phyloP scores from a whole-genome alignment of 768 basidiomycete genomes.

The Lactifluus subvellereus region DNA sequence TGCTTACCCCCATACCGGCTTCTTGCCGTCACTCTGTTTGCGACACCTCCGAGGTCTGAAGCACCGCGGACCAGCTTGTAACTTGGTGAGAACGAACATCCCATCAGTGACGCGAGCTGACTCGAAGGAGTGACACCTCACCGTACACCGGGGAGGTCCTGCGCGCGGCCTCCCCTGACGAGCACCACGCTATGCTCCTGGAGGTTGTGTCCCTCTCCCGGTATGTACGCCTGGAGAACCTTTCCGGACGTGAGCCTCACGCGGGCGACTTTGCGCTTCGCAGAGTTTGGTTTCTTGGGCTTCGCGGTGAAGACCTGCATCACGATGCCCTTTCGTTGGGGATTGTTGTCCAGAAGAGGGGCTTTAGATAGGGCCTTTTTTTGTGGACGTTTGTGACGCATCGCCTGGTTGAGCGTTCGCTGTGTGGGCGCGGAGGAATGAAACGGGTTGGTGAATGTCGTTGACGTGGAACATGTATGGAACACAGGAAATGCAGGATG shows the following conservation, averaged over 20 bases:
- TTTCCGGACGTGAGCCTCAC: constrained; percentile 89
- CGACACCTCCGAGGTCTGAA: constrained; percentile 86
- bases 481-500: constrained; percentile 17
- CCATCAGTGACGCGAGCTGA: background rate
- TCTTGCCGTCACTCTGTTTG: constrained; percentile 70
- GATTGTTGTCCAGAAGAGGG: constrained; percentile 72
- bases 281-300: constrained; percentile 98
- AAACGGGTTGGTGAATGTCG: constrained; percentile 45
- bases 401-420: constrained; percentile 83
- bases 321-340: constrained; percentile 91
- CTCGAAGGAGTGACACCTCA: constrained; percentile 34
- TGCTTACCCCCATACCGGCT: constrained; percentile 87
- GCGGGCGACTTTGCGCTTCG: constrained; percentile 93
- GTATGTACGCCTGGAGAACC: constrained; percentile 88
- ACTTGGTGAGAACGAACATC: constrained; percentile 37
- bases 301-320: constrained; percentile 71
- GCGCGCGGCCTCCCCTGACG: constrained; percentile 90
- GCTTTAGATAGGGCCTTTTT: constrained; percentile 53
- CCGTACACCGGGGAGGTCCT: constrained; percentile 98
- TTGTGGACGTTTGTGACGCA: constrained; percentile 57
- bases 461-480: constrained; percentile 13
- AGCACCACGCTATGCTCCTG: constrained; percentile 97
- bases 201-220: constrained; percentile 95
- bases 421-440: constrained; percentile 52
- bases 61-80: constrained; percentile 95